Evolutionary conservation across 129 eudicot genomes (phyloP), one percentile per base, ranked within the genome.

Genomic region (Glebionis coronaria): DNA sequence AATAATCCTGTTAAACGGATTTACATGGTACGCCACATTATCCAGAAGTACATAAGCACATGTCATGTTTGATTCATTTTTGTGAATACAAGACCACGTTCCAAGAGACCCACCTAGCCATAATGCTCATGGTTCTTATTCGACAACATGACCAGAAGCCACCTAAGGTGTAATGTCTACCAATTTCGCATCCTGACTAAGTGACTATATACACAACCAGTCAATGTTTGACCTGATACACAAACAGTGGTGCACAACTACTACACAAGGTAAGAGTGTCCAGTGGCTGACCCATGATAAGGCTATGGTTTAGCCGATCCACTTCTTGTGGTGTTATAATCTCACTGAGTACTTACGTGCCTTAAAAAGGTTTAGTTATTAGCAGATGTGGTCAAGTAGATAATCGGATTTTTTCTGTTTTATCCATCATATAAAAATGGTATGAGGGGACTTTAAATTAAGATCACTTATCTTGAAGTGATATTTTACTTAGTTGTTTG

Each of bases 51-150:
- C n/a, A n/a, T n/a, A n/a, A n/a, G n/a, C n/a, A n/a, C n/a, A n/a
- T n/a, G n/a, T n/a, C n/a, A n/a, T n/a, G n/a, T n/a, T n/a, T n/a
- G n/a, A n/a, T n/a, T n/a, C n/a, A n/a, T n/a, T n/a, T n/a, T n/a
- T n/a, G n/a, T n/a, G n/a, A n/a, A n/a, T n/a, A n/a, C 95, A 86
- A 62, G 85, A 90, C 27, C 85, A 84, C 28, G 70, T 65, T 29
- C 19, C 81, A 49, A 79, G 67, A 61, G 78, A 73, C 46, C 63
- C 62, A 4, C 19, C 82, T 46, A 62, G 25, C 65, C 66, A 20
- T 38, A 59, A 59, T 70, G 51, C 25, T 28, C 66, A 64, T 58
- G 79, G 68, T 64, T 53, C 63, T 8, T 50, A 80, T 61, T 12
- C 1, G 2, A 46, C 63, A 25, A 53, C 52, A 54, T 25, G 60